Evolutionary conservation across 305 asterid species (phyloP).

Genomic region (Ruellia speciosa): DNA sequence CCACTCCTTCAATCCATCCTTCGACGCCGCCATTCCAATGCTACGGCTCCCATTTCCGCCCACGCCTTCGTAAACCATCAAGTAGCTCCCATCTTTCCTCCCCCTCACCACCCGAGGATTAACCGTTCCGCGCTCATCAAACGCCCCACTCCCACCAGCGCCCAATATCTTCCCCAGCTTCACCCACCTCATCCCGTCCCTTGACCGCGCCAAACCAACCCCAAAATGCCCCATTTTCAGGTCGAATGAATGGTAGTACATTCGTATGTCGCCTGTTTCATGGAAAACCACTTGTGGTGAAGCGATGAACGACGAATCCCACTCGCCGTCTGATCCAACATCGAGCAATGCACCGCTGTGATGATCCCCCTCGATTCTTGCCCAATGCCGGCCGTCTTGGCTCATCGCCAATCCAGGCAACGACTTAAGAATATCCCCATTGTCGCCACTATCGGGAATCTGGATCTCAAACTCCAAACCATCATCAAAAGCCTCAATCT

Average conservation of each 20-base stretch:
- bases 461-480: constrained; percentile 18
- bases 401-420: constrained; percentile 93
- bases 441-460: constrained; percentile 22
- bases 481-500: constrained; percentile 20
- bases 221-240: constrained; percentile 32
- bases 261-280: constrained; percentile 54
- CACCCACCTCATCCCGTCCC: constrained; percentile 82
- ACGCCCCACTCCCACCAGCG: constrained; percentile 36
- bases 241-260: constrained; percentile 79
- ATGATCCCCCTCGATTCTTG: constrained; percentile 87
- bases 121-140: constrained; percentile 50
- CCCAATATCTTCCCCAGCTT: constrained; percentile 60
- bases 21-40: constrained; percentile 55
- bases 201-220: constrained; percentile 69
- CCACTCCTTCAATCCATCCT: constrained; percentile 75
- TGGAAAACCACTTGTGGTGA: constrained; percentile 76
- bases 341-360: constrained; percentile 79
- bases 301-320: constrained; percentile 70
- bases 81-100: constrained; percentile 49
- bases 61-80: constrained; percentile 81
- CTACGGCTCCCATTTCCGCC: constrained; percentile 40
- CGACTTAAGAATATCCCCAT: constrained; percentile 29
- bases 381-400: constrained; percentile 92
- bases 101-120: constrained; percentile 51
- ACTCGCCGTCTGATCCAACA: constrained; percentile 51